phyloP scores from a whole-genome alignment of 1,139 yeast species.

The Blastobotrys serpentis region DNA sequence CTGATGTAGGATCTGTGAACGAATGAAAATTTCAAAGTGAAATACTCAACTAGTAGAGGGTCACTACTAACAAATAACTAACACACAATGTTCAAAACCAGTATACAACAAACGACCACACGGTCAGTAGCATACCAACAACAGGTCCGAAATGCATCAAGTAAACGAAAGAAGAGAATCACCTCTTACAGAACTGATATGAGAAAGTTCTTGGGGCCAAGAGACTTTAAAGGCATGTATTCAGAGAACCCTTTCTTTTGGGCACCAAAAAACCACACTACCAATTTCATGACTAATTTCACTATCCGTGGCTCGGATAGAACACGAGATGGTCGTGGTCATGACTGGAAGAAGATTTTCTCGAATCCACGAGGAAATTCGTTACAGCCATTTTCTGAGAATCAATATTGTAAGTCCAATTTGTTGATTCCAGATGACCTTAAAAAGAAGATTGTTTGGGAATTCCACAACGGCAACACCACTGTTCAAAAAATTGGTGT shows the following conservation, averaged over 20 bases:
- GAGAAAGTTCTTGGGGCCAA: constrained; percentile 70
- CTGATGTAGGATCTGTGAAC: no score
- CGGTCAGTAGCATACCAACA: constrained; percentile 5
- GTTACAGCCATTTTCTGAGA: constrained; percentile 69
- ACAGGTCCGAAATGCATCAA: constrained; percentile 19
- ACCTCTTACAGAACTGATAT: constrained; percentile 43
- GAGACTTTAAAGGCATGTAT: constrained; percentile 81
- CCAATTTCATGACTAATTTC: constrained; percentile 61
- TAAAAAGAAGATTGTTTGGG: constrained; percentile 59
- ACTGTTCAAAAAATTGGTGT: constrained; percentile 76
- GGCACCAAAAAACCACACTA: constrained; percentile 69
- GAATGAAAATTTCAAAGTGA: constrained; percentile 1
- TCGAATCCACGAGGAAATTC: constrained; percentile 12
- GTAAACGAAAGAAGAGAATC: constrained; percentile 21
- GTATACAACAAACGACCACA: background rate
- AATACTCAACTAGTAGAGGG: no score
- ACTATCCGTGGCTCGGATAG: constrained; percentile 44
- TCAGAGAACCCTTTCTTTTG: constrained; percentile 69
- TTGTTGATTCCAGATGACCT: constrained; percentile 56
- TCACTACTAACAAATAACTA: no score
- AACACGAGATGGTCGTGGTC: constrained; percentile 9
- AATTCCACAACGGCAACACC: constrained; percentile 49
- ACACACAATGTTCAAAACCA: background rate
- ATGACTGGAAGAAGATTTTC: constrained; percentile 29
- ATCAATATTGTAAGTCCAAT: constrained; percentile 68